phyloP scores from a whole-genome alignment of 2,329 filamentous ascomycete species.

The Phoma sp. region DNA sequence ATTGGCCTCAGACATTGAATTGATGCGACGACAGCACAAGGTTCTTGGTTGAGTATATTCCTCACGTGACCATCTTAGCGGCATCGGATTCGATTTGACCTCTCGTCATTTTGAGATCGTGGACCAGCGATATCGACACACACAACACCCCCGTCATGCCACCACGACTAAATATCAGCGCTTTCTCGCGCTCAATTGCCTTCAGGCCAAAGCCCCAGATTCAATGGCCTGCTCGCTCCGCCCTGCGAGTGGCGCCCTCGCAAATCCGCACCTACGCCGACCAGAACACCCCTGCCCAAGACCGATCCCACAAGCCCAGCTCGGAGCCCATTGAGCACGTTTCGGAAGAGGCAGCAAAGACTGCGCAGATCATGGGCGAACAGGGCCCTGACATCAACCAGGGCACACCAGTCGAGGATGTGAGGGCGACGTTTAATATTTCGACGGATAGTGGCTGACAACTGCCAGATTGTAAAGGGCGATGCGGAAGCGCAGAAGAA shows the following conservation, averaged over 20 bases:
- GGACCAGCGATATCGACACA: slow-evolving; percentile 17
- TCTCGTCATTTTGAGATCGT: slow-evolving; percentile 30
- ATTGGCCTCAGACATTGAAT: too few relatives aligned
- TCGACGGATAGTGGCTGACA: slow-evolving; percentile 17
- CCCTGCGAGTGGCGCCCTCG: slow-evolving; percentile 28
- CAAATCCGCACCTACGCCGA: slow-evolving; percentile 44
- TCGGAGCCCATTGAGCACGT: slow-evolving; percentile 62
- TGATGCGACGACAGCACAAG: slow-evolving; percentile 24
- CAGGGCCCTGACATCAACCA: slow-evolving; percentile 68
- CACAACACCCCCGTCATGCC: slow-evolving; percentile 43
- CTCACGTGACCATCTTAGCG: too few relatives aligned
- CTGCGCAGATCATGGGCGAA: slow-evolving; percentile 64
- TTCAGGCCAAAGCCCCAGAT: slow-evolving; percentile 38
- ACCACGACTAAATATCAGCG: slow-evolving; percentile 46
- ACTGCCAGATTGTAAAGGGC: slow-evolving; percentile 65
- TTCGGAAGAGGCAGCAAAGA: slow-evolving; percentile 70
- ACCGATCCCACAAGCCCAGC: slow-evolving; percentile 41
- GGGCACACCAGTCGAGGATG: slow-evolving; percentile 72
- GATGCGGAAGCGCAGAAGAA: slow-evolving; percentile 68
- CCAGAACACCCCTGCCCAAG: slow-evolving; percentile 41
- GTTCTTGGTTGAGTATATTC: too few relatives aligned
- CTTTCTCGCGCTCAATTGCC: slow-evolving; percentile 42
- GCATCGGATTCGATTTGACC: slow-evolving; percentile 9
- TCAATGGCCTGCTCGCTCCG: slow-evolving; percentile 40
- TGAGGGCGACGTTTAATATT: slow-evolving; percentile 37